Evolutionary conservation across 768 basidiomycete species (phyloP).

Genomic region (Psilocybe cubensis): DNA sequence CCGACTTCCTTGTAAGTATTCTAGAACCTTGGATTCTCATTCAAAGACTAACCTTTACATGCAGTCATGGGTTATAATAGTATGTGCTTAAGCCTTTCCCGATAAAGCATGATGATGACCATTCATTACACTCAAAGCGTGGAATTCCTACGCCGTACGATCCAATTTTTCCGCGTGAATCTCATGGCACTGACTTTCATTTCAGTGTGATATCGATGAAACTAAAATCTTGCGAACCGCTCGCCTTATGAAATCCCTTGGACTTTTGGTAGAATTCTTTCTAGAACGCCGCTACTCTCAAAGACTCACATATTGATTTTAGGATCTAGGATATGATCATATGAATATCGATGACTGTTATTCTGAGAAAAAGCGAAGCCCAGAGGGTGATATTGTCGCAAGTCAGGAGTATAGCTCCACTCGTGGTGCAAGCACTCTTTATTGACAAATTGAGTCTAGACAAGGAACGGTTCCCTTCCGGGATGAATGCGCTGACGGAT

Average conservation of each 20-base stretch:
- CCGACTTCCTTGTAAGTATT: constrained; percentile 14
- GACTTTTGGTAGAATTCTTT: constrained; percentile 44
- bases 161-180: neutral
- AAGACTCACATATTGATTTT: neutral
- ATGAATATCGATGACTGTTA: constrained; percentile 72
- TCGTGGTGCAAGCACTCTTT: neutral
- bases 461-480: constrained; percentile 54
- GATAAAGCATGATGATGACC: neutral
- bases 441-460: constrained; percentile 32
- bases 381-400: constrained; percentile 57
- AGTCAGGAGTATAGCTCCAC: constrained; percentile 35
- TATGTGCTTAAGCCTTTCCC: constrained; percentile 31
- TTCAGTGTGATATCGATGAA: constrained; percentile 65
- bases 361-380: constrained; percentile 56
- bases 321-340: constrained; percentile 63
- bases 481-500: constrained; percentile 60
- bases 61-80: constrained; percentile 65
- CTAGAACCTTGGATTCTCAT: neutral
- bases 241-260: constrained; percentile 50
- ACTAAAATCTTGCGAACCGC: constrained; percentile 53
- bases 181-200: neutral
- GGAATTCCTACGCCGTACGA: constrained; percentile 64
- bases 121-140: constrained; percentile 43
- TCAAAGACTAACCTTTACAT: neutral
- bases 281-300: neutral